These are phyloP conservation scores for Crithidia expoeki DNA, from an alignment of 208 protist species.

Conservation along the genomic window DNA sequence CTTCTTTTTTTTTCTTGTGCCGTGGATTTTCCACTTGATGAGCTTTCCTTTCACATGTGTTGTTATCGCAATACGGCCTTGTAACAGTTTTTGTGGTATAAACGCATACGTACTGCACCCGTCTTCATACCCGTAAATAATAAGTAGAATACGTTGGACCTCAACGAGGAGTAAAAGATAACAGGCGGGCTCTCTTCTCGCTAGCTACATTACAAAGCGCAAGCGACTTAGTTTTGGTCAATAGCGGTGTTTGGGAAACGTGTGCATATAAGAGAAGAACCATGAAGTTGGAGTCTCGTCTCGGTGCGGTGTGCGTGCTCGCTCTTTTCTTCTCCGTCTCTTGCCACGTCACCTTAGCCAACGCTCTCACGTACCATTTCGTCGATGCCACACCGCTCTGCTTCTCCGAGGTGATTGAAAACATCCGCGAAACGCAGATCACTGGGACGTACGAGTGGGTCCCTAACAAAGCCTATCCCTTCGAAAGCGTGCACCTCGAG, in stretches of 20 bases:
- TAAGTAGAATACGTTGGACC: too few relatives aligned
- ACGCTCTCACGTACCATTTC: slow-evolving; percentile 54
- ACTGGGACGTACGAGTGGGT: slow-evolving; percentile 58
- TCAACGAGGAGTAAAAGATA: too few relatives aligned
- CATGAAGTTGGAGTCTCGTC: slow-evolving; percentile 5
- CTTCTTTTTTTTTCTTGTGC: too few relatives aligned
- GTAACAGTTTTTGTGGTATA: too few relatives aligned
- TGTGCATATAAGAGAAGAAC: neutral
- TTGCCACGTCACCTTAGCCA: slow-evolving; percentile 2
- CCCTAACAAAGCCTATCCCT: neutral
- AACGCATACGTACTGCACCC: too few relatives aligned
- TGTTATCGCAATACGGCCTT: too few relatives aligned
- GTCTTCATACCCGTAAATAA: too few relatives aligned
- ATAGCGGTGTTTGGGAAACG: too few relatives aligned
- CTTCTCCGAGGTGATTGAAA: slow-evolving; percentile 63
- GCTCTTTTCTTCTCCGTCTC: slow-evolving; percentile 9
- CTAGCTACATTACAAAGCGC: too few relatives aligned
- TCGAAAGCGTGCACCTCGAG: slow-evolving; percentile 4
- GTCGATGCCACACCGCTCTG: slow-evolving; percentile 47
- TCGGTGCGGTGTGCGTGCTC: neutral
- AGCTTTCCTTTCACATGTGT: neutral
- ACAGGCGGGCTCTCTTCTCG: too few relatives aligned
- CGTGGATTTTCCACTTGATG: too few relatives aligned
- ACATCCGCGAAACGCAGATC: slow-evolving; percentile 29
- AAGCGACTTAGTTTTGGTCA: too few relatives aligned